Evolutionary conservation across 1,284 basidiomycete genomes (phyloP), one percentile per base, ranked within the genome.

Genomic region (Ustilago bromivora): DNA sequence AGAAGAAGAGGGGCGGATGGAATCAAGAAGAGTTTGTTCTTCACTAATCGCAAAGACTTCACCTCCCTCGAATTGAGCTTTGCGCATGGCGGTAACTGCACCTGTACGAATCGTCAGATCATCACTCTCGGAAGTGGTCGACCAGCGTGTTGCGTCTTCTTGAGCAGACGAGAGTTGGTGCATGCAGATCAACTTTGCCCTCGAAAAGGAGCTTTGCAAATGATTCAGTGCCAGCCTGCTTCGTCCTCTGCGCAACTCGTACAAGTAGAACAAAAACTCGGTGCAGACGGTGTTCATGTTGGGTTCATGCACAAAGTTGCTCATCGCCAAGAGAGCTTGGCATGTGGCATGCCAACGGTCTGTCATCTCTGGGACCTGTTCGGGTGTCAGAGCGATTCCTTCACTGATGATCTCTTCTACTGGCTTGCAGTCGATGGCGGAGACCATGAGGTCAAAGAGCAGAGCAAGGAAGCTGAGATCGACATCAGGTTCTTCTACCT

Each of bases 271-370:
- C 4, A 81, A 57, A 7, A 77, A 71, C 34, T 79, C 70, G 12
- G 81, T 69, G 52, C 70, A 69, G 28, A 82, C 63, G 17, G 78
- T 77, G 66, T 82, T 82, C 61, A 77, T 63, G 52, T 82, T 82
- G n/a, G 81, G 80, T 55, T 81, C 71, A 58, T 72, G 66, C 10
- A 66, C 55, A 15, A 74, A 78, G 58, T 79, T 71, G 57, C 76
- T 72, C 70, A 79, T 76, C 19, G 72, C 70, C 31, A 82, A 57
- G 13, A 82, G 62, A 3, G 81, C 67, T 46, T 81, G 77, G 34
- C 72, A 76, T 8, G 75, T 72, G 9, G 73, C 71, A 46, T 81
- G 71, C 81, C 81, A 82, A 10, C 72, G 60, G n/a, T 81, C 77
- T 11, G 78, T 74, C 75, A 69, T 65, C 19, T 74, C 67, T n/a